Evolutionary conservation across 2,329 filamentous ascomycete genomes (phyloP).

Genomic region (Ceratocystis smalleyi): DNA sequence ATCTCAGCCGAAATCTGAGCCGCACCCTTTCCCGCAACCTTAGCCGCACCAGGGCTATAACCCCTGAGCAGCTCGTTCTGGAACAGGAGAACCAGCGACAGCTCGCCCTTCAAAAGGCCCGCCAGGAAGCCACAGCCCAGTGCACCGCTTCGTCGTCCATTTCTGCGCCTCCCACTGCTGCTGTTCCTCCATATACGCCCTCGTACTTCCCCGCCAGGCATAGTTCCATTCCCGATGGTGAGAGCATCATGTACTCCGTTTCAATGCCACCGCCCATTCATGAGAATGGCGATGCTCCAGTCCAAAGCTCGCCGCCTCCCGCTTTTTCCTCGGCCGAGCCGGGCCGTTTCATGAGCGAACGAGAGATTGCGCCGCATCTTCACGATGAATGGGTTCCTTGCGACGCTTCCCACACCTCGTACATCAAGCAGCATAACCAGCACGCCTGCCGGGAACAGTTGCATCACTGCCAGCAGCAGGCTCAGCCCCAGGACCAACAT

Average conservation of each 20-base stretch:
- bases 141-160: not conserved
- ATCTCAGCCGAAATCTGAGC: slow-evolving; percentile 1
- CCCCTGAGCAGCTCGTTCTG: not conserved
- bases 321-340: not conserved
- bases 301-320: not conserved
- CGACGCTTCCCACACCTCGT: not conserved
- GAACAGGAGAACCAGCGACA: slow-evolving; percentile 12
- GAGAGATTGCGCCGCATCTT: not conserved
- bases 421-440: not conserved
- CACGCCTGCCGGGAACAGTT: not conserved
- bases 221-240: slow-evolving; percentile 2
- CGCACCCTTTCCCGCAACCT: not conserved
- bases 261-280: not conserved
- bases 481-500: not conserved
- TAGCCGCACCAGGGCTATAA: slow-evolving; percentile 1
- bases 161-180: not conserved
- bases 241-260: slow-evolving; percentile 7
- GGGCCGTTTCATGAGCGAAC: not conserved
- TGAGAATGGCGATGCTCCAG: not conserved
- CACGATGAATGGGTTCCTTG: not conserved
- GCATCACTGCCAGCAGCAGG: not conserved
- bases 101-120: slow-evolving; percentile 10
- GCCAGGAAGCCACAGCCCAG: not conserved
- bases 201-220: not conserved
- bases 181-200: not conserved